Percentiles rank a stretch among this genome's conserved stretches.
Conservation (phyloP, 306 rosid genomes). For the Canavalia gladiata region DNA sequence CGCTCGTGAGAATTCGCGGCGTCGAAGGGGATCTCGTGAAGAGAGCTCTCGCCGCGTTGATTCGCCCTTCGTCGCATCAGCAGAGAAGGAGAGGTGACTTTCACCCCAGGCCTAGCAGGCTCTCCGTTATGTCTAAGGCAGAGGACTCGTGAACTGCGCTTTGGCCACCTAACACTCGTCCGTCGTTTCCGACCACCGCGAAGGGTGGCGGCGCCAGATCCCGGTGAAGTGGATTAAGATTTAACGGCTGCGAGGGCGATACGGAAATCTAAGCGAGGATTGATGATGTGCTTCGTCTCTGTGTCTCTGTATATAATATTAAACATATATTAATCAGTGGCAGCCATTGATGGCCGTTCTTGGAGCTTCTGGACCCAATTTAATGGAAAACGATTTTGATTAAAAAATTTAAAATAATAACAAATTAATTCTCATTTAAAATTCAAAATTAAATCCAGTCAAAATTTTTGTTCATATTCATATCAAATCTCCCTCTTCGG, state of each 20-base stretch:
- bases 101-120: conserved; percentile 83
- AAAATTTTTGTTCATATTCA: neutral
- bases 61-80: conserved; percentile 93
- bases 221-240: conserved; percentile 43
- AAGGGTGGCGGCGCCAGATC: conserved; percentile 17
- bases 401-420: neutral
- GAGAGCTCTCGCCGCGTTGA: conserved; percentile 84
- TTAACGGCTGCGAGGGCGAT: conserved; percentile 26
- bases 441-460: conserved; percentile 19
- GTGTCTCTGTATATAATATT: conserved; percentile 43
- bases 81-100: conserved; percentile 77
- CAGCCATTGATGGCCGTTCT: conserved; percentile 59
- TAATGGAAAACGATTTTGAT: conserved; percentile 38
- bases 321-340: conserved; percentile 44
- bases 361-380: conserved; percentile 57
- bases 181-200: conserved; percentile 20
- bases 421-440: conserved; percentile 4
- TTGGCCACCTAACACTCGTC: neutral
- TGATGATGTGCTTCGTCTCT: conserved; percentile 36
- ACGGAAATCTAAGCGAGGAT: conserved; percentile 46
- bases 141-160: conserved; percentile 41
- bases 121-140: conserved; percentile 77
- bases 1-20: conserved; percentile 89
- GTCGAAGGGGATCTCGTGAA: conserved; percentile 93
- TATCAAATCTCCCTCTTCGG: neutral